Evolutionary conservation across 192 early-diverging fungal species (phyloP).

Genomic region (Coemansia sp.): DNA sequence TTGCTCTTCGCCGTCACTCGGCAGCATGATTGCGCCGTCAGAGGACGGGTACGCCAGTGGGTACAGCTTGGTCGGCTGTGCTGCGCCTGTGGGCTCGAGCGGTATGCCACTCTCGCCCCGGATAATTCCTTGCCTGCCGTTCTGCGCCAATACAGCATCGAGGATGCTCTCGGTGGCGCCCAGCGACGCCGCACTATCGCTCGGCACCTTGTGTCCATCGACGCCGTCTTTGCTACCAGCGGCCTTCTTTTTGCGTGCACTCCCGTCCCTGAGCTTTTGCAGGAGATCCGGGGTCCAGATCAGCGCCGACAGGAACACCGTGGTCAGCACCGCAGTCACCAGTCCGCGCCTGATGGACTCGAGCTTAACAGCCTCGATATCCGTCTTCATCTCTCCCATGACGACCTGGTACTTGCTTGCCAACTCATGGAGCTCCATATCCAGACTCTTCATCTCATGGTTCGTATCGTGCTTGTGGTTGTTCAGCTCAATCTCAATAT

Average conservation of each 20-base stretch:
- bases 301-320: conserved; percentile 25
- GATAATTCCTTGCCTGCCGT: no score
- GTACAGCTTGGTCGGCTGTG: background rate
- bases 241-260: background rate
- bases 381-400: conserved; percentile 79
- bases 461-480: conserved; percentile 80
- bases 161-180: no score
- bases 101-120: no score
- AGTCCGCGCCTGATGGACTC: conserved; percentile 79
- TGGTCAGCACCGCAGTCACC: conserved; percentile 37
- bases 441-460: conserved; percentile 74
- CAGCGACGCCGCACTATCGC: background rate
- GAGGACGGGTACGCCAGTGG: background rate
- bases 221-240: background rate
- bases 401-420: conserved; percentile 82
- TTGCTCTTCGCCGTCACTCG: background rate
- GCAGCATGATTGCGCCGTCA: background rate
- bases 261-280: conserved; percentile 6
- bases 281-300: conserved; percentile 36
- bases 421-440: conserved; percentile 77
- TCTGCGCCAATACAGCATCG: no score
- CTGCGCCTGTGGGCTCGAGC: no score
- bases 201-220: background rate
- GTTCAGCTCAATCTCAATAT: conserved; percentile 90
- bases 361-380: conserved; percentile 84